phyloP scores from a whole-genome alignment of 2,329 filamentous ascomycete species.

The Cyphellophora europaea region DNA sequence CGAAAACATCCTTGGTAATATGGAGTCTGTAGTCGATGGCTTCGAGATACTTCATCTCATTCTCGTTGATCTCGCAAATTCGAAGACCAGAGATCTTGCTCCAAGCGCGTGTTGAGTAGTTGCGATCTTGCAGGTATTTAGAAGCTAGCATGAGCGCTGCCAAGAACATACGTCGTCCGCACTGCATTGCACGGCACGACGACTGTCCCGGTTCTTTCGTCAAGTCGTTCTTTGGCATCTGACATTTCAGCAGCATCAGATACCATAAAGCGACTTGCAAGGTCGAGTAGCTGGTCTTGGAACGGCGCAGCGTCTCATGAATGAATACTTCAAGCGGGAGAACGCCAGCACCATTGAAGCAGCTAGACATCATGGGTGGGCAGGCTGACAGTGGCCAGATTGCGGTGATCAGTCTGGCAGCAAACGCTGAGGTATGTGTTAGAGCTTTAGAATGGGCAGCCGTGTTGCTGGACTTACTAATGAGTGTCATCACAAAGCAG shows the following conservation, averaged over 20 bases:
- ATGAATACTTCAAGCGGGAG: slow-evolving; percentile 91
- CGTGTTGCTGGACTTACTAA: slow-evolving; percentile 4
- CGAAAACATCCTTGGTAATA: slow-evolving; percentile 79
- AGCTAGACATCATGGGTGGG: slow-evolving; percentile 61
- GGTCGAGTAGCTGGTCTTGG: slow-evolving; percentile 93
- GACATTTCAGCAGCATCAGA: slow-evolving; percentile 83
- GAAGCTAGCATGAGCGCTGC: slow-evolving; percentile 90
- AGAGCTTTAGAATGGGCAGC: too few relatives aligned
- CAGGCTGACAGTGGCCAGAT: slow-evolving; percentile 91
- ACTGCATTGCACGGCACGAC: slow-evolving; percentile 65
- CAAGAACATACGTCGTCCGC: slow-evolving; percentile 94
- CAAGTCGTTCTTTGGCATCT: slow-evolving; percentile 74
- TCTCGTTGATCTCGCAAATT: slow-evolving; percentile 89
- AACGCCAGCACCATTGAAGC: slow-evolving; percentile 60
- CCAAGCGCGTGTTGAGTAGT: slow-evolving; percentile 96
- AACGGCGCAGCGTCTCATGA: slow-evolving; percentile 89
- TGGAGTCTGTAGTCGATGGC: slow-evolving; percentile 93
- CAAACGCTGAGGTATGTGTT: slow-evolving; percentile 54
- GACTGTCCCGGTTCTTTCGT: slow-evolving; percentile 62
- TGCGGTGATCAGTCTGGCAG: slow-evolving; percentile 90
- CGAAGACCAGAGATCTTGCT: slow-evolving; percentile 98
- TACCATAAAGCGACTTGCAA: slow-evolving; percentile 96
- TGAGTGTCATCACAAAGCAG: slow-evolving; percentile 17
- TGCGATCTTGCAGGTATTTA: slow-evolving; percentile 95
- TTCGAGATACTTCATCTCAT: slow-evolving; percentile 83